Evolutionary conservation across 2,329 filamentous ascomycete genomes (phyloP).

Genomic region (Aureobasidium namibiae): DNA sequence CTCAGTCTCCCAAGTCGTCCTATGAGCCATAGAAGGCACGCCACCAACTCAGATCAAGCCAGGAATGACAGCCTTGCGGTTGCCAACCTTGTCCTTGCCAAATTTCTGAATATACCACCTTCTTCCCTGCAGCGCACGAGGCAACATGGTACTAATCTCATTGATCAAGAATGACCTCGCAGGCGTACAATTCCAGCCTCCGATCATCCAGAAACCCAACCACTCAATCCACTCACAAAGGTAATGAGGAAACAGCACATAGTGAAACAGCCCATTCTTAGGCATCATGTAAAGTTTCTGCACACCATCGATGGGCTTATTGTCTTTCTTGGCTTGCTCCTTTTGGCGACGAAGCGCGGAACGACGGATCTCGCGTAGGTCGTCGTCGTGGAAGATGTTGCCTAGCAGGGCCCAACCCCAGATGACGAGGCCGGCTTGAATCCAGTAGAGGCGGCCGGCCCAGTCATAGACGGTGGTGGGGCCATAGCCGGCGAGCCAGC

Average conservation of each 20-base stretch:
- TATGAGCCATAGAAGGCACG: background rate
- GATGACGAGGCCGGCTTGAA: conserved; percentile 58
- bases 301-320: conserved; percentile 43
- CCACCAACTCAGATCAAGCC: conserved; percentile 37
- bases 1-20: background rate
- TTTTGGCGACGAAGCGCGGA: conserved; percentile 55
- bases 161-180: conserved; percentile 78
- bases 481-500: conserved; percentile 77
- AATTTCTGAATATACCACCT: conserved; percentile 85
- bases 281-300: conserved; percentile 85
- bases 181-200: conserved; percentile 58
- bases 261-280: conserved; percentile 70
- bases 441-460: conserved; percentile 35
- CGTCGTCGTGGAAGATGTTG: conserved; percentile 86
- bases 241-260: conserved; percentile 86
- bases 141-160: conserved; percentile 83
- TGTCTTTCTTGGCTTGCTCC: conserved; percentile 36
- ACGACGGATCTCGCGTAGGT: conserved; percentile 76
- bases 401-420: conserved; percentile 69
- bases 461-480: conserved; percentile 52
- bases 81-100: conserved; percentile 70
- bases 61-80: conserved; percentile 65
- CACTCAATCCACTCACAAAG: conserved; percentile 97
- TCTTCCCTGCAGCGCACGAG: conserved; percentile 70
- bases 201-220: conserved; percentile 76